Conservation (phyloP, 2,329 filamentous ascomycete genomes). For the Berkeleyomyces basicola region DNA sequence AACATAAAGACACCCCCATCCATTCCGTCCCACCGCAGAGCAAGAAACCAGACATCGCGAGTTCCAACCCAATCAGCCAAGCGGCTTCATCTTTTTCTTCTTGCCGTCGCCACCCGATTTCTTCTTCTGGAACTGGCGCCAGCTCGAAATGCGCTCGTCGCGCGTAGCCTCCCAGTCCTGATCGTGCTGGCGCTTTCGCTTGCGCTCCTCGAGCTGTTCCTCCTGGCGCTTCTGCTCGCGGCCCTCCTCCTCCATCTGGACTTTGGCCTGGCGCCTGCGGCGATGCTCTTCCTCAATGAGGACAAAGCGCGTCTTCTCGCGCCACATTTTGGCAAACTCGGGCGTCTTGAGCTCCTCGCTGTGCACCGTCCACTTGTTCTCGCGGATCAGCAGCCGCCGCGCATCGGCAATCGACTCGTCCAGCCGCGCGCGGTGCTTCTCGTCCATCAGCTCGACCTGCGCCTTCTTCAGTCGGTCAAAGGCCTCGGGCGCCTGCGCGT, state of each 20-base stretch:
- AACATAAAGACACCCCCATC: background rate
- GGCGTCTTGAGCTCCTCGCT: conserved; percentile 71
- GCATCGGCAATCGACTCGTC: conserved; percentile 95
- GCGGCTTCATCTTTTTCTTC: conserved; percentile 54
- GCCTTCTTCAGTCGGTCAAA: conserved; percentile 96
- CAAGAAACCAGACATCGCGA: background rate
- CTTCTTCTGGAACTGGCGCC: conserved; percentile 79
- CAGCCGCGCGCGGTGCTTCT: conserved; percentile 71
- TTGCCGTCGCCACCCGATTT: conserved; percentile 44
- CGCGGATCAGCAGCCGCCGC: conserved; percentile 82
- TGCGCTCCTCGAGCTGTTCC: conserved; percentile 63
- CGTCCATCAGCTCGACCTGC: conserved; percentile 78
- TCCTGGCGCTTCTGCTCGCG: conserved; percentile 74
- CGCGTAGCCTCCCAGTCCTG: conserved; percentile 89
- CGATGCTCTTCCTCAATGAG: conserved; percentile 86
- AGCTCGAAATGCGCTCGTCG: conserved; percentile 82
- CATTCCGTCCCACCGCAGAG: background rate
- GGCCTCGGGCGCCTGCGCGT: conserved; percentile 78
- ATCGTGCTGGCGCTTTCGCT: conserved; percentile 80
- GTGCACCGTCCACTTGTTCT: conserved; percentile 85
- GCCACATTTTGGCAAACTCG: conserved; percentile 72
- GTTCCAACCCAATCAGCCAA: conserved; percentile 26
- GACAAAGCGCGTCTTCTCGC: conserved; percentile 75
- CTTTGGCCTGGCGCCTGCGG: conserved; percentile 70
- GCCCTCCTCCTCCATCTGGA: conserved; percentile 91